These are phyloP conservation scores for Santalum album DNA, from an alignment of 164 flowering plant genomes.

Conservation along the genomic window DNA sequence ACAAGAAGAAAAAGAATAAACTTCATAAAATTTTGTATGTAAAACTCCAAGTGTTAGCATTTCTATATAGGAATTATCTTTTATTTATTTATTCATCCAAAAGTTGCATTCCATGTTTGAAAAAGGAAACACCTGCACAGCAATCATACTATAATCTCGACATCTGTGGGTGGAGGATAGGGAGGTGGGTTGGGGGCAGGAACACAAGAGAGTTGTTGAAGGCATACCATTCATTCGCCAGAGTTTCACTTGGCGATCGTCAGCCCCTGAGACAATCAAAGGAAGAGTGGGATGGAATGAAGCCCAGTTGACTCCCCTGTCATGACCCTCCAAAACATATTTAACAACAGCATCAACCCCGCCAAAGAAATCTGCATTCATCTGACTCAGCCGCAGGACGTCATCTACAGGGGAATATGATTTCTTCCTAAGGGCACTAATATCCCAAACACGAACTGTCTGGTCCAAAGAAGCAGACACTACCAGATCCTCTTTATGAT, in stretches of 20 bases:
- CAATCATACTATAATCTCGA: no score
- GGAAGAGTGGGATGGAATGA: conserved; percentile 3
- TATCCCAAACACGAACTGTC: conserved; percentile 6
- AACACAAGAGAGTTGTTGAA: neutral
- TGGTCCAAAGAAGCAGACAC: conserved; percentile 4
- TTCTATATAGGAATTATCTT: no score
- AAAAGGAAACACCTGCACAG: no score
- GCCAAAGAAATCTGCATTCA: conserved; percentile 1
- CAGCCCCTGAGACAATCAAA: conserved; percentile 4
- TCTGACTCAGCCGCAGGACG: conserved; percentile 1
- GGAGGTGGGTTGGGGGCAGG: neutral
- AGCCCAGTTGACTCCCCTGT: conserved; percentile 4
- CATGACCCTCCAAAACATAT: conserved; percentile 4
- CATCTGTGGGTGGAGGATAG: neutral
- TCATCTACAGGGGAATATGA: neutral
- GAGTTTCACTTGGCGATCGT: conserved; percentile 1
- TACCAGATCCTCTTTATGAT: neutral
- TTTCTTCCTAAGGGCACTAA: conserved; percentile 1
- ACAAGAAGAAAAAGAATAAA: no score
- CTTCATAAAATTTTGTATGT: no score
- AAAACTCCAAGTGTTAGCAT: no score
- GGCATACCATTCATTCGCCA: conserved; percentile 3
- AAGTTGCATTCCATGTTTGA: no score
- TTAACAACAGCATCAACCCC: conserved; percentile 4
- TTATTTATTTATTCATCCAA: no score